phyloP scores from a whole-genome alignment of 768 basidiomycete species.

The Symmetrospora coprosmae region DNA sequence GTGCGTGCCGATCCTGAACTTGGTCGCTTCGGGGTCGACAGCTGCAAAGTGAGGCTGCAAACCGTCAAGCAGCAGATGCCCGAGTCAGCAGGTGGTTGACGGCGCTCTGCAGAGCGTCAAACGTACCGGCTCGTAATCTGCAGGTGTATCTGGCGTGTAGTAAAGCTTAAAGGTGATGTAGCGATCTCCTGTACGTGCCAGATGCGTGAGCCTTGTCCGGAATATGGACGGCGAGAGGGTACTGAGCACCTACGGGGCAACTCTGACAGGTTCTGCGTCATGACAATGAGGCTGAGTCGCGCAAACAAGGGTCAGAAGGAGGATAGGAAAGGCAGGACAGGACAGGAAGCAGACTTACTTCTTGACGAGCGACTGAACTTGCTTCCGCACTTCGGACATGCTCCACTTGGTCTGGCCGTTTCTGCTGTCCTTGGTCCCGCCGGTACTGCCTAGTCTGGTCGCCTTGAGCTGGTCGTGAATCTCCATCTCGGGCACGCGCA shows the following conservation, averaged over 20 bases:
- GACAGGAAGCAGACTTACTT: conserved; percentile 36
- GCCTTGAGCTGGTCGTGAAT: conserved; percentile 26
- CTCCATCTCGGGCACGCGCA: conserved; percentile 22
- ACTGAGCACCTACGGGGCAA: no score
- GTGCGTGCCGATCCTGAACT: conserved; percentile 25
- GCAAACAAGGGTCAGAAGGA: background rate
- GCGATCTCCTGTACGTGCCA: conserved; percentile 64
- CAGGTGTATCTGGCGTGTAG: conserved; percentile 63
- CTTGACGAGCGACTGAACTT: conserved; percentile 53
- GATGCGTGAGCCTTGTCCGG: no score
- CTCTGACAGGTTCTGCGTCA: conserved; percentile 24
- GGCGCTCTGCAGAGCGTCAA: conserved; percentile 38
- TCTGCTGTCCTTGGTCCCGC: background rate
- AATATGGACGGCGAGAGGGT: no score
- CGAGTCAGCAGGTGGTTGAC: background rate
- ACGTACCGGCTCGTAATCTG: conserved; percentile 69
- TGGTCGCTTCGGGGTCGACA: background rate
- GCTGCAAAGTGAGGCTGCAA: background rate
- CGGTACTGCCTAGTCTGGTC: conserved; percentile 5
- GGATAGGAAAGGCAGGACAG: background rate
- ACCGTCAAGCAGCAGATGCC: background rate
- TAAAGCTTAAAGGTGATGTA: conserved; percentile 80
- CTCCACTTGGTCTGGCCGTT: background rate
- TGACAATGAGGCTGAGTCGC: conserved; percentile 21
- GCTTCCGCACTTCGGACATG: conserved; percentile 24